These are phyloP conservation scores for grape (Vitis vinifera) DNA, from an alignment of 164 flowering plant species.

Conservation along the genomic window DNA sequence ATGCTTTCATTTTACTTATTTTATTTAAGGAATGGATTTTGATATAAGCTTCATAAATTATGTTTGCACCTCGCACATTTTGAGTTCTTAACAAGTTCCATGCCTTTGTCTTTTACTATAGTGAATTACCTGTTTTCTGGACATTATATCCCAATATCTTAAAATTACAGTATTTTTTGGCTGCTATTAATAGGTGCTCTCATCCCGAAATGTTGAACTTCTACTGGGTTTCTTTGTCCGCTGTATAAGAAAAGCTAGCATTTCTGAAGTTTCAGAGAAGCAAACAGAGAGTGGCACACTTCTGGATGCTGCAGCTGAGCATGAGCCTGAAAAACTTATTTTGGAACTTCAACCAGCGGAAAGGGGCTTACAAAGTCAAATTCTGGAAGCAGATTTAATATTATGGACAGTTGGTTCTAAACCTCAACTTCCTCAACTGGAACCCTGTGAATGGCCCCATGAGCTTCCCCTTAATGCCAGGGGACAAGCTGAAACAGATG, in stretches of 20 bases:
- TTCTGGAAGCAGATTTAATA: conserved; percentile 79
- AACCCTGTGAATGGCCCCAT: conserved; percentile 29
- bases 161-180: not conserved
- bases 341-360: conserved; percentile 86
- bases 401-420: conserved; percentile 93
- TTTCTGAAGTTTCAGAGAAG: conserved; percentile 27
- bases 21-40: too few species aligned
- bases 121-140: conserved; percentile 1
- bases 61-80: too few species aligned
- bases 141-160: not conserved
- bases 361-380: conserved; percentile 61
- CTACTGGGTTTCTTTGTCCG: conserved; percentile 80
- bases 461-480: conserved; percentile 70
- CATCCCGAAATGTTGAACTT: conserved; percentile 81
- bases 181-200: conserved; percentile 60
- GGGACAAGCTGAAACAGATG: conserved; percentile 97
- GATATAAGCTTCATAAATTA: too few species aligned
- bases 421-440: conserved; percentile 68
- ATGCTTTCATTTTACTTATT: too few species aligned
- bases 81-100: too few species aligned
- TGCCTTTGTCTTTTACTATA: not conserved
- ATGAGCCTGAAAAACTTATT: conserved; percentile 34
- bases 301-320: conserved; percentile 17
- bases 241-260: conserved; percentile 44
- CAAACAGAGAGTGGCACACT: conserved; percentile 8